These are phyloP conservation scores for Neocallimastix lanati DNA, from an alignment of 192 early-diverging fungal species.

Conservation along the genomic window DNA sequence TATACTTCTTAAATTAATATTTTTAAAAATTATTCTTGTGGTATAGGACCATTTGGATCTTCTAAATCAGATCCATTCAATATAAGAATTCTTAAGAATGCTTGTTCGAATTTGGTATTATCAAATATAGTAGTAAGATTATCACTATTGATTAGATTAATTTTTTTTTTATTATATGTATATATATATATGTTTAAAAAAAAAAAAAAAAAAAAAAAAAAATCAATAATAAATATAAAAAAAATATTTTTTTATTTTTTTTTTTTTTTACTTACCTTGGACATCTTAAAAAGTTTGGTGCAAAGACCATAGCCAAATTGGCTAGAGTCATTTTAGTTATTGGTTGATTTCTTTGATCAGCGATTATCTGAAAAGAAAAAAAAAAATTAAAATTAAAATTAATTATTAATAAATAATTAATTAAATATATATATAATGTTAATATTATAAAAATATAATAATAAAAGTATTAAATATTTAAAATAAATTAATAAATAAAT, in stretches of 20 bases:
- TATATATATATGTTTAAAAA: too few species aligned
- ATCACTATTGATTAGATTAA: constrained; percentile 16
- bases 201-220: too few species aligned
- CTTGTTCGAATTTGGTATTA: constrained; percentile 44
- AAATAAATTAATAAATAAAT: too few species aligned
- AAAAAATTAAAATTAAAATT: too few species aligned
- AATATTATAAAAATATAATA: too few species aligned
- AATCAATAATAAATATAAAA: too few species aligned
- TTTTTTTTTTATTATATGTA: too few species aligned
- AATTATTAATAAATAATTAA: too few species aligned
- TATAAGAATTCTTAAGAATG: constrained; percentile 27
- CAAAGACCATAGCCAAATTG: constrained; percentile 93
- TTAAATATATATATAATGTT: too few species aligned
- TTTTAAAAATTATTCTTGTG: background rate
- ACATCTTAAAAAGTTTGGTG: constrained; percentile 80
- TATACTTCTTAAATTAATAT: background rate
- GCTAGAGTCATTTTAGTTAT: constrained; percentile 76
- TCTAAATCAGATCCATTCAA: constrained; percentile 1
- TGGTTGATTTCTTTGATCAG: constrained; percentile 44
- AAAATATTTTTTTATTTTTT: too few species aligned
- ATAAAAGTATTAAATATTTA: too few species aligned
- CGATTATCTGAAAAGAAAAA: constrained; percentile 48
- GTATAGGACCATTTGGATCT: background rate
- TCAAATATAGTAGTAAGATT: constrained; percentile 34
- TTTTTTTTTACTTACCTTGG: too few species aligned